phyloP scores from a whole-genome alignment of 2,329 filamentous ascomycete genomes.

The Aureobasidium sp. region DNA sequence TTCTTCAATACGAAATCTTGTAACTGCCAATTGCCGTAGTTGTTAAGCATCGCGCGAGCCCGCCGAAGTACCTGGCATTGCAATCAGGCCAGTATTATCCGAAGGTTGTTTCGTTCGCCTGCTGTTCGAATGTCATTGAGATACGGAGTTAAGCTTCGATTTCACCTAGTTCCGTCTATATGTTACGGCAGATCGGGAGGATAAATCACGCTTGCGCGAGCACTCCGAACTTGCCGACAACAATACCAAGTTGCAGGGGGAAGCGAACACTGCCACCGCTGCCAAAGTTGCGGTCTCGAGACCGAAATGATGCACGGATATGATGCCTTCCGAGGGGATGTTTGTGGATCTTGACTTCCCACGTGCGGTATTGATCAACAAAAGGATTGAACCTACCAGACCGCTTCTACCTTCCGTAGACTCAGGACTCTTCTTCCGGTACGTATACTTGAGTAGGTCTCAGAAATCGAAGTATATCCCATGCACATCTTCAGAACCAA shows the following conservation, averaged over 20 bases:
- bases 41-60: too few relatives aligned
- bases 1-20: too few relatives aligned
- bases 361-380: neutral
- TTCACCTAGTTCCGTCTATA: neutral
- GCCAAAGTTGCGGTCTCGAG: neutral
- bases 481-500: neutral
- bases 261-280: neutral
- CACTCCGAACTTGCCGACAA: neutral
- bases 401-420: too few relatives aligned
- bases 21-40: too few relatives aligned
- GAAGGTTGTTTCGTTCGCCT: neutral
- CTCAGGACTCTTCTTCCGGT: neutral
- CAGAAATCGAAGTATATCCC: neutral
- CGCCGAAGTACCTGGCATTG: too few relatives aligned
- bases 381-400: neutral
- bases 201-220: neutral
- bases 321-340: neutral
- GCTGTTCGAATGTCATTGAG: neutral
- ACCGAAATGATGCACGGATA: neutral
- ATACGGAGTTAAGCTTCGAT: neutral
- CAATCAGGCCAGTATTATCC: neutral
- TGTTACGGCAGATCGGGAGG: neutral
- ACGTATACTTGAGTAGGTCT: neutral
- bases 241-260: neutral
- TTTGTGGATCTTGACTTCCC: neutral